phyloP scores from a whole-genome alignment of 108 stramenopile genomes.

The Nannochloropsis granulata region DNA sequence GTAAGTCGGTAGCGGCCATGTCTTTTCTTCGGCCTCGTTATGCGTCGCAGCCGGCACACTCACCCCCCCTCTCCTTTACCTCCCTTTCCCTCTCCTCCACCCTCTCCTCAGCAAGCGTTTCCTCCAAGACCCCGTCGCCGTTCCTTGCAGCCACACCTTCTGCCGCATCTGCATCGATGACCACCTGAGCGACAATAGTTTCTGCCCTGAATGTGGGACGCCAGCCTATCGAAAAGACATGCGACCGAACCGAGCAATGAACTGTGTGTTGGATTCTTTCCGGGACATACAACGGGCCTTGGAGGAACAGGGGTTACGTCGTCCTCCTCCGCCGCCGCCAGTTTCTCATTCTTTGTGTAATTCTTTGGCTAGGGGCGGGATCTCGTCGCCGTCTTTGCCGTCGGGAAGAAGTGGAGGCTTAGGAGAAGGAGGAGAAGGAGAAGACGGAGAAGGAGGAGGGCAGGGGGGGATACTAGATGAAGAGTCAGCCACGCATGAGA shows the following conservation, averaged over 20 bases:
- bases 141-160: slow-evolving; percentile 19
- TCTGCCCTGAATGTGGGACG: slow-evolving; percentile 3
- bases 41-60: no score
- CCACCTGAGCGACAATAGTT: background rate
- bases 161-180: slow-evolving; percentile 4
- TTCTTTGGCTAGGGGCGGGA: no score
- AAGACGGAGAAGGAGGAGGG: no score
- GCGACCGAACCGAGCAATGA: background rate
- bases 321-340: background rate
- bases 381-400: no score
- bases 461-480: no score
- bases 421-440: no score
- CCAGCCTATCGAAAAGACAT: slow-evolving; percentile 9
- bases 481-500: no score
- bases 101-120: background rate
- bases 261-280: background rate
- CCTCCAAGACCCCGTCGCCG: background rate
- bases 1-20: background rate
- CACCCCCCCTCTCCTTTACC: no score
- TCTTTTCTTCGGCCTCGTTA: no score
- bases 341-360: no score
- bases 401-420: no score
- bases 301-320: background rate
- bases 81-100: background rate
- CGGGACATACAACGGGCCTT: background rate